phyloP scores from a whole-genome alignment of 78 protist genomes.

The Protostelium mycophagum region DNA sequence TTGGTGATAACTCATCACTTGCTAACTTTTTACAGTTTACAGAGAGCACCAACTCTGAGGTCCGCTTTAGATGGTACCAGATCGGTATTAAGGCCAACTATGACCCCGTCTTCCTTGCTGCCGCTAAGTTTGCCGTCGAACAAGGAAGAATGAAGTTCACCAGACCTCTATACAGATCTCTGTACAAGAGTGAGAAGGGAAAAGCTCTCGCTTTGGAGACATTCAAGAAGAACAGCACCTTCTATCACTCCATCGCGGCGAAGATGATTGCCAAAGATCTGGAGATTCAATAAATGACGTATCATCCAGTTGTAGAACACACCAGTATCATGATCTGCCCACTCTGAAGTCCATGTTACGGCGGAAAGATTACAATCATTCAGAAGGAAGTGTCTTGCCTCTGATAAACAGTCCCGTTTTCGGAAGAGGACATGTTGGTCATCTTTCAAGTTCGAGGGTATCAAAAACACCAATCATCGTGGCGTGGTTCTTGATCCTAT shows the following conservation, averaged over 20 bases:
- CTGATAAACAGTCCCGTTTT: too few species aligned
- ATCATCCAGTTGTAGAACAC: too few species aligned
- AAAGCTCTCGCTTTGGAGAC: conserved; percentile 34
- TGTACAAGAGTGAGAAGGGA: conserved; percentile 23
- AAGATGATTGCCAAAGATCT: conserved; percentile 79
- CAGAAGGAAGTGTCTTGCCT: too few species aligned
- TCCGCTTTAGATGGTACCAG: conserved; percentile 41
- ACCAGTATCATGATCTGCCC: too few species aligned
- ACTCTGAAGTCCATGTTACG: too few species aligned
- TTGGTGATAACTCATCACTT: conserved; percentile 4
- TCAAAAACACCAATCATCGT: too few species aligned
- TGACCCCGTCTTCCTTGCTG: conserved; percentile 17
- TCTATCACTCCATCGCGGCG: conserved; percentile 64
- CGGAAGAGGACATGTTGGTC: too few species aligned
- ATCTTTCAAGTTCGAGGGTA: too few species aligned
- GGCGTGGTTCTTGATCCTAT: too few species aligned
- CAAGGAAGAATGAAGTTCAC: conserved; percentile 84
- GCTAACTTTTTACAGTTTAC: conserved; percentile 15
- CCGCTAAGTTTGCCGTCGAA: not conserved
- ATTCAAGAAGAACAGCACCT: conserved; percentile 24
- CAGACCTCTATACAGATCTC: conserved; percentile 69
- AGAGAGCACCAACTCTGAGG: conserved; percentile 32
- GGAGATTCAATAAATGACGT: conserved; percentile 22
- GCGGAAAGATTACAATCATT: too few species aligned
- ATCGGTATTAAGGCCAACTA: conserved; percentile 15